Evolutionary conservation across 345 rosid species (phyloP).

Genomic region (Hibiscus trionum): DNA sequence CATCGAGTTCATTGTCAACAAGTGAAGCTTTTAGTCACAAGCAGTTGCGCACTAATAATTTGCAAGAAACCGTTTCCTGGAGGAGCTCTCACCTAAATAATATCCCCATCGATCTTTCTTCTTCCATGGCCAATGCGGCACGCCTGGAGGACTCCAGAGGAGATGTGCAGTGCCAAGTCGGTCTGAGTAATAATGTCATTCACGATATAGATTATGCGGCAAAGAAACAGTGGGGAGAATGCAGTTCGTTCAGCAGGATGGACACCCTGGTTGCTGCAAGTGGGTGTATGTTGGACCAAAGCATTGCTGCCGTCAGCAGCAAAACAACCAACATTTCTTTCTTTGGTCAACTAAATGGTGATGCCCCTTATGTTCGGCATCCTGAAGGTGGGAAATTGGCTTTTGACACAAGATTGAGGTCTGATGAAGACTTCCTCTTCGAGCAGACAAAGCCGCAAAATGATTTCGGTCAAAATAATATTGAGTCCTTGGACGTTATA

Average conservation of each 20-base stretch:
- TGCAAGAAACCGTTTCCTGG: conserved; percentile 22
- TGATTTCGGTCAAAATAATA: conserved; percentile 34
- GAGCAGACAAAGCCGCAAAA: conserved; percentile 44
- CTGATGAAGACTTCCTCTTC: conserved; percentile 23
- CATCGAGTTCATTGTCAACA: conserved; percentile 38
- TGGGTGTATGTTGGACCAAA: conserved; percentile 26
- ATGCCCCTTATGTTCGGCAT: conserved; percentile 24
- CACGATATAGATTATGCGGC: conserved; percentile 30
- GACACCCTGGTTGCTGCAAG: conserved; percentile 31
- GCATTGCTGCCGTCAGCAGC: conserved; percentile 11
- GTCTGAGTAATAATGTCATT: conserved; percentile 33
- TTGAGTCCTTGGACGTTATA: conserved; percentile 58
- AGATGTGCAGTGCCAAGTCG: conserved; percentile 42
- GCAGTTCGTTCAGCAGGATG: conserved; percentile 26
- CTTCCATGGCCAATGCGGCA: conserved; percentile 27
- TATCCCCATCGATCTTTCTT: conserved; percentile 31
- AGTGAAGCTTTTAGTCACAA: conserved; percentile 32
- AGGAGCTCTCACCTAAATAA: conserved; percentile 27
- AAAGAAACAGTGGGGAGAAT: conserved; percentile 47
- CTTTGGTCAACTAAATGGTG: conserved; percentile 28
- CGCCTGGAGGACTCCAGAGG: conserved; percentile 31
- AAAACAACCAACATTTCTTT: conserved; percentile 30
- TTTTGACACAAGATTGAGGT: conserved; percentile 31
- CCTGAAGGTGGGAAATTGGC: conserved; percentile 29
- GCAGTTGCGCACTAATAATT: conserved; percentile 22